Evolutionary conservation across 208 protist species (phyloP), one percentile per base, ranked within the genome.

Genomic region (Crithidia fasciculata): DNA sequence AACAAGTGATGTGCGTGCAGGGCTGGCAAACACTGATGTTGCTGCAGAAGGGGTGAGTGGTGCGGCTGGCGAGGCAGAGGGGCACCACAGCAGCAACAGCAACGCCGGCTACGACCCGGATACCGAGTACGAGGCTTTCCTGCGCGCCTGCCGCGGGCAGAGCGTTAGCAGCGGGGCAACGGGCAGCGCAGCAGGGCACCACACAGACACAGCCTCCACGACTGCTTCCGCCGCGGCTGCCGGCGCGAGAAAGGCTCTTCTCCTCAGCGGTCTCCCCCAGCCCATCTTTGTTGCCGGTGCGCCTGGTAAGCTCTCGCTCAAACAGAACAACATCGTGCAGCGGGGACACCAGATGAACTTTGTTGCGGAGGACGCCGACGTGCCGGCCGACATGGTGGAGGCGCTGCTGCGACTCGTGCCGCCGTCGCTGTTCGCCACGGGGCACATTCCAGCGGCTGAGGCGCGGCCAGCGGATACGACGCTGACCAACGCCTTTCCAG

Each of bases 271-370:
- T 7, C 44, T 70, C 9, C 55, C 67, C 8, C 12, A n/a, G 10
- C 62, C 78, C 60, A 50, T 57, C 6, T 55, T 82, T 10, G 37
- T 82, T 13, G 54, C 72, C 40, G 62, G 55, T 12, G 50, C 76
- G 43, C 52, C 60, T 44, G 81, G 81, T 10, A 86, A 84, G 70
- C 76, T 92, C 15, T 78, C 82, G 18, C 71, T 93, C 43, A 95
- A 95, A 73, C 72, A 88, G 45, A 74, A 79, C 44, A 93, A 88
- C 69, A 89, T 60, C 13, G 83, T 95, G 4, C 80, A 90, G 57
- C n/a, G 73, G 6, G 91, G 91, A 0, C 71, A 88, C n/a, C 91
- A 95, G 68, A 71, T 92, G 74, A 87, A 61, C 62, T 89, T 86
- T 58, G 65, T 84, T 10, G 37, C 79, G 6, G 79, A 93, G 68